These are phyloP conservation scores for Podila minutissima DNA, from an alignment of 192 early-diverging fungal genomes.

Conservation along the genomic window DNA sequence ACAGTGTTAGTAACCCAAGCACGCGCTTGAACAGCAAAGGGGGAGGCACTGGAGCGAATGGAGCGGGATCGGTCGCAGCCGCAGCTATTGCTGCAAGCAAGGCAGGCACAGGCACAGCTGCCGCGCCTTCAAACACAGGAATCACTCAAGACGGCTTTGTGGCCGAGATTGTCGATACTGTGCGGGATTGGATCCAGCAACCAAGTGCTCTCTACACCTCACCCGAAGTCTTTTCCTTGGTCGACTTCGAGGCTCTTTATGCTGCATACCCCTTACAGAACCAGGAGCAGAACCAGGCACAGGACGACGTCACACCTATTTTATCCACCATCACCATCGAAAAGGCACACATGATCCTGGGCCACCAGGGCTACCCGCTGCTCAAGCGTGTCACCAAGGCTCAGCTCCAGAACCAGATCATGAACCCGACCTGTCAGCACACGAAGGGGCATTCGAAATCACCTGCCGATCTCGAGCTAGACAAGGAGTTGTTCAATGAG, in stretches of 20 bases:
- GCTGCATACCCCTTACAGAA: slow-evolving; percentile 52
- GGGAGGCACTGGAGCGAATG: slow-evolving; percentile 9
- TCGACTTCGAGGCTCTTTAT: slow-evolving; percentile 61
- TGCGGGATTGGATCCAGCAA: slow-evolving; percentile 55
- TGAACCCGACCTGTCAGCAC: slow-evolving; percentile 77
- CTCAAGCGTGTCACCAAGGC: slow-evolving; percentile 75
- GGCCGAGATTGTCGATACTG: slow-evolving; percentile 44
- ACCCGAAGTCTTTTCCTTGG: slow-evolving; percentile 58
- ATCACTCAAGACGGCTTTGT: slow-evolving; percentile 36
- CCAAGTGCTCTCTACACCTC: slow-evolving; percentile 56
- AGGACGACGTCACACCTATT: slow-evolving; percentile 58
- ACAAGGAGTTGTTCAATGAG: slow-evolving; percentile 75
- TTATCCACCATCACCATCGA: slow-evolving; percentile 74
- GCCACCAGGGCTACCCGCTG: slow-evolving; percentile 68
- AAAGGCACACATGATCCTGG: slow-evolving; percentile 68
- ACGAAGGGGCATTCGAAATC: slow-evolving; percentile 68
- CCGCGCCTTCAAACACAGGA: slow-evolving; percentile 11
- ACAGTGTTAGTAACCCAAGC: background rate
- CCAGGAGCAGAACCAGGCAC: slow-evolving; percentile 69
- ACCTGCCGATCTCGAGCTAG: slow-evolving; percentile 76
- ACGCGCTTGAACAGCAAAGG: background rate
- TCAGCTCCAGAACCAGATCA: slow-evolving; percentile 71
- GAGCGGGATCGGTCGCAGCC: slow-evolving; percentile 40
- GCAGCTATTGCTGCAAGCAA: slow-evolving; percentile 45
- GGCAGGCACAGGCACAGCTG: slow-evolving; percentile 28